Conservation (phyloP, 2,329 filamentous ascomycete genomes). For the Coniella lustricola region DNA sequence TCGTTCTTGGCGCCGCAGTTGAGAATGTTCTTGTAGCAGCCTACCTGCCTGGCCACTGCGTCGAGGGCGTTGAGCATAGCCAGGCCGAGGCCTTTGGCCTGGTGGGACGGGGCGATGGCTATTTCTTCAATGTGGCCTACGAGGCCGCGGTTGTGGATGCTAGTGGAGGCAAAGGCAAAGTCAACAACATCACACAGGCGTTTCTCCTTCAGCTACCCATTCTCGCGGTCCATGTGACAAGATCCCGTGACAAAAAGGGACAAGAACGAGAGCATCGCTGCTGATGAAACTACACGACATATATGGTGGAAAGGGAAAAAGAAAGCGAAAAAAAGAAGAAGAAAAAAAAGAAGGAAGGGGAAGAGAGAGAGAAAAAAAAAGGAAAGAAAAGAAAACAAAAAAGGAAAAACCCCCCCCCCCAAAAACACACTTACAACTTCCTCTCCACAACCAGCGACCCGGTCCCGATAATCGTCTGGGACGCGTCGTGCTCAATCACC, state of each 20-base stretch:
- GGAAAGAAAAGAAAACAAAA: background rate
- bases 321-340: too few species aligned
- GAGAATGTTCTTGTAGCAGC: slow-evolving; percentile 76
- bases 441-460: slow-evolving; percentile 71
- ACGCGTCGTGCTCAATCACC: slow-evolving; percentile 56
- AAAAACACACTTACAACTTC: slow-evolving; percentile 55
- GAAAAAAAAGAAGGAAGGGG: too few species aligned
- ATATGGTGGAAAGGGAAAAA: too few species aligned
- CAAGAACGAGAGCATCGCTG: background rate
- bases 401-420: background rate
- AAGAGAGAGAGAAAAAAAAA: too few species aligned
- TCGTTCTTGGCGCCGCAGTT: slow-evolving; percentile 75
- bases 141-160: slow-evolving; percentile 58
- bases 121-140: slow-evolving; percentile 84
- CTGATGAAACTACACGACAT: too few species aligned
- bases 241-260: background rate
- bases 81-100: slow-evolving; percentile 72
- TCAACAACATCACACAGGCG: too few species aligned
- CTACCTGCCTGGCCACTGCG: slow-evolving; percentile 62
- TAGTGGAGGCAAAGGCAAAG: slow-evolving; percentile 19
- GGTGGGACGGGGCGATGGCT: slow-evolving; percentile 69
- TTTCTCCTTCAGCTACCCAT: too few species aligned
- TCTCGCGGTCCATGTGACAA: too few species aligned
- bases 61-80: slow-evolving; percentile 73
- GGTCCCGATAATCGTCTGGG: slow-evolving; percentile 57